These are phyloP conservation scores for Westerdykella sp. DNA, from an alignment of 2,329 filamentous ascomycete genomes.

Conservation along the genomic window DNA sequence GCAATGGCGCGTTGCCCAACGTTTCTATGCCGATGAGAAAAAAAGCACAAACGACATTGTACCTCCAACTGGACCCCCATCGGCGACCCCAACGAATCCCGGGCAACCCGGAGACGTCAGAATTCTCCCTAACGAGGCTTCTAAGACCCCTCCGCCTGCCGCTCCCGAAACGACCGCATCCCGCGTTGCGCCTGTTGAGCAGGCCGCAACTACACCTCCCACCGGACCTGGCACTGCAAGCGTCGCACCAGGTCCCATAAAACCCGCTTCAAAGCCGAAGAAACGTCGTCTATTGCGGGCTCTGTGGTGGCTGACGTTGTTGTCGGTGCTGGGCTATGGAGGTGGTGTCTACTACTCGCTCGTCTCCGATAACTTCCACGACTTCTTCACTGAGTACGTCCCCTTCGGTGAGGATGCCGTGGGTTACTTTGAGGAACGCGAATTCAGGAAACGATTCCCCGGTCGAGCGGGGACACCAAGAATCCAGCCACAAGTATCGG, in stretches of 20 bases:
- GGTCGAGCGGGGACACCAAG: constrained; percentile 38
- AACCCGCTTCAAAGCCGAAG: constrained; percentile 52
- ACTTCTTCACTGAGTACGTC: constrained; percentile 96
- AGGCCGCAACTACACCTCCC: constrained; percentile 34
- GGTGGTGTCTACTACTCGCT: constrained; percentile 90
- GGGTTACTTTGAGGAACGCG: constrained; percentile 89
- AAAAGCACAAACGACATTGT: constrained; percentile 34
- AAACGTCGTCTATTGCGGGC: constrained; percentile 69
- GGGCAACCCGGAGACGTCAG: constrained; percentile 32
- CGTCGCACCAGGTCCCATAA: constrained; percentile 36
- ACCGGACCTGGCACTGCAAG: constrained; percentile 40
- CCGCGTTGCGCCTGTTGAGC: constrained; percentile 25
- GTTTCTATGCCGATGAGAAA: constrained; percentile 48
- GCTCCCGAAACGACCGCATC: constrained; percentile 37
- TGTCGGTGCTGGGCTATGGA: constrained; percentile 72
- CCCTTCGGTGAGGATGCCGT: constrained; percentile 93
- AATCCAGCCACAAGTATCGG: constrained; percentile 43
- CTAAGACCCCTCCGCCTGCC: constrained; percentile 43
- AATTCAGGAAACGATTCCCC: constrained; percentile 81
- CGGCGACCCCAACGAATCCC: constrained; percentile 38
- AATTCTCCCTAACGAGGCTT: constrained; percentile 8
- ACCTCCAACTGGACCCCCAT: constrained; percentile 31
- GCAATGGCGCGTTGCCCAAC: constrained; percentile 38
- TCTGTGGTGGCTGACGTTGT: constrained; percentile 67
- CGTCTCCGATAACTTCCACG: constrained; percentile 95